phyloP scores from a whole-genome alignment of 352 stramenopile species.

The Blastocystis sp. region DNA sequence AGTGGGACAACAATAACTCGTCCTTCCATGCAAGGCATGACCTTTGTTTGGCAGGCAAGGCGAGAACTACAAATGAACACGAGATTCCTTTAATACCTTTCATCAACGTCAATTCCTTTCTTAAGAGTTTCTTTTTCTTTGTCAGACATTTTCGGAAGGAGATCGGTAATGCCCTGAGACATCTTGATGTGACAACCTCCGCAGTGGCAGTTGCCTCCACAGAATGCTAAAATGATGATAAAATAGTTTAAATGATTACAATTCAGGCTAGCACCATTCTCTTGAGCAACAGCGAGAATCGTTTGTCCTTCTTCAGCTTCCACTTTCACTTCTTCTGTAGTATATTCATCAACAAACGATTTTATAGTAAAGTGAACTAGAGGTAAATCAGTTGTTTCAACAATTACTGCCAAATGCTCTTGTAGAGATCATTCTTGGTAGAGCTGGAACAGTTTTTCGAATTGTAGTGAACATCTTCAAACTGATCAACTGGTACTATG shows the following conservation, averaged over 20 bases:
- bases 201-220: slow-evolving; percentile 54
- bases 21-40: slow-evolving; percentile 50
- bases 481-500: neutral
- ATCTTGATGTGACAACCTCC: slow-evolving; percentile 61
- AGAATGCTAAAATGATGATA: slow-evolving; percentile 18
- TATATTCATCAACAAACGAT: slow-evolving; percentile 56
- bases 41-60: slow-evolving; percentile 47
- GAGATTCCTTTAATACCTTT: neutral
- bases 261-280: slow-evolving; percentile 44
- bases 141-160: neutral
- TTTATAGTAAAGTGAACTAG: slow-evolving; percentile 49
- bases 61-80: slow-evolving; percentile 12
- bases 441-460: neutral
- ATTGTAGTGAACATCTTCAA: neutral
- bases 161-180: slow-evolving; percentile 6
- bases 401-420: neutral
- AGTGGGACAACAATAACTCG: slow-evolving; percentile 48
- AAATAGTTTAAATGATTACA: neutral
- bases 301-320: slow-evolving; percentile 47
- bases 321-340: slow-evolving; percentile 44
- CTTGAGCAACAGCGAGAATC: slow-evolving; percentile 46
- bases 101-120: slow-evolving; percentile 62
- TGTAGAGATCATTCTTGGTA: neutral
- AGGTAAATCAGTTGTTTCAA: neutral
- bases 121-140: slow-evolving; percentile 43